Percentiles rank a stretch among this genome's conserved stretches.
Evolutionary conservation across 1,284 basidiomycete genomes (phyloP).

Genomic region (Tilletiopsis washingtonensis): DNA sequence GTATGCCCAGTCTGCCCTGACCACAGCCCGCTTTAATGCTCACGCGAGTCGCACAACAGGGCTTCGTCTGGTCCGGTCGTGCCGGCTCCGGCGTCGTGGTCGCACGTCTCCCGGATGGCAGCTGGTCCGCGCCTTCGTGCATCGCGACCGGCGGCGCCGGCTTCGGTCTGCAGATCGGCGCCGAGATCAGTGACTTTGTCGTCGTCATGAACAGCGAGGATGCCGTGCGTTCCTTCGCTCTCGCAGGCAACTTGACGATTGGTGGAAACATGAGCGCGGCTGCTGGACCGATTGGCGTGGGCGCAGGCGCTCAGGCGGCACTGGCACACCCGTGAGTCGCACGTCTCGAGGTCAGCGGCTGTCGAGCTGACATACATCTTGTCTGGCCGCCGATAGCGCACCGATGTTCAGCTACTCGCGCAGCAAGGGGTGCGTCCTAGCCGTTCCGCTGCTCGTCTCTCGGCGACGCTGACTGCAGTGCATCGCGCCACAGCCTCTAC

Average conservation of each 20-base stretch:
- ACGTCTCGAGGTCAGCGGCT: too few relatives aligned
- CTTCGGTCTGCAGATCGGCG: slow-evolving; percentile 86
- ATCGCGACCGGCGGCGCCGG: slow-evolving; percentile 87
- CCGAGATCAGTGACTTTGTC: slow-evolving; percentile 55
- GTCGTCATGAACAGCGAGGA: slow-evolving; percentile 95
- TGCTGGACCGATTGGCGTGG: slow-evolving; percentile 74
- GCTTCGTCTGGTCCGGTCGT: slow-evolving; percentile 93
- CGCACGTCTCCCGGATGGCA: slow-evolving; percentile 86
- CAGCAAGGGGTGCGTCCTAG: too few relatives aligned
- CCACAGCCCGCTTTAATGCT: neutral
- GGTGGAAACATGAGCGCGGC: slow-evolving; percentile 54
- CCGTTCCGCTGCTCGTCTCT: too few relatives aligned
- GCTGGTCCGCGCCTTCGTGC: slow-evolving; percentile 93
- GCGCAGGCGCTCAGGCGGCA: slow-evolving; percentile 77
- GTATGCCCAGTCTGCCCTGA: neutral
- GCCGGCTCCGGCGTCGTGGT: slow-evolving; percentile 91
- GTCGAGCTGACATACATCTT: too few relatives aligned
- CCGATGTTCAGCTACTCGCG: slow-evolving; percentile 97
- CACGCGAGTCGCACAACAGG: too few relatives aligned
- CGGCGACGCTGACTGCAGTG: too few relatives aligned
- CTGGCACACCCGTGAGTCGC: slow-evolving; percentile 83
- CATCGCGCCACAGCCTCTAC: too few relatives aligned
- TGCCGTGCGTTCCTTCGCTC: slow-evolving; percentile 85
- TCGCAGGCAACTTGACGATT: slow-evolving; percentile 91
- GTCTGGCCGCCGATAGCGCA: too few relatives aligned